Conservation (phyloP, 768 basidiomycete genomes). For the Kwoniella sp. region DNA sequence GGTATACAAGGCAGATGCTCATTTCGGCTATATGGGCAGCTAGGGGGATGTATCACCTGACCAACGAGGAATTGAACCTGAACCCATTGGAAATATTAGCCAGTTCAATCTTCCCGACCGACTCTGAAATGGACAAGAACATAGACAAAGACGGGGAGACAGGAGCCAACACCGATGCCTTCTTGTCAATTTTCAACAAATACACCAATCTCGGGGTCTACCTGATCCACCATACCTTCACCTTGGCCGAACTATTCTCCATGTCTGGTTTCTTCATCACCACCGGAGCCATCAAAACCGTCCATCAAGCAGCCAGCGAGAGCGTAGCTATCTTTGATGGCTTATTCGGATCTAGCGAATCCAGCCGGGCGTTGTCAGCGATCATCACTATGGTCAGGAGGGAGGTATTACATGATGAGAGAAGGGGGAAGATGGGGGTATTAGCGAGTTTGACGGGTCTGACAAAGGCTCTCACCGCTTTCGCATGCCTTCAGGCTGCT, state of each 20-base stretch:
- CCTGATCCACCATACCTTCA: constrained; percentile 56
- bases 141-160: neutral
- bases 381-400: constrained; percentile 56
- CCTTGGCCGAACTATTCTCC: constrained; percentile 57
- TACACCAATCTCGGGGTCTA: constrained; percentile 57
- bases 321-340: constrained; percentile 45
- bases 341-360: constrained; percentile 57
- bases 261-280: constrained; percentile 58
- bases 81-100: neutral
- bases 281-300: constrained; percentile 44
- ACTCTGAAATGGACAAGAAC: neutral
- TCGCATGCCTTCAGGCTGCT: constrained; percentile 55
- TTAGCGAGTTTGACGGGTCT: constrained; percentile 49
- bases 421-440: constrained; percentile 42
- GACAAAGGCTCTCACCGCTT: constrained; percentile 57
- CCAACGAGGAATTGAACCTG: constrained; percentile 28
- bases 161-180: constrained; percentile 33
- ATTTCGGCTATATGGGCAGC: constrained; percentile 55
- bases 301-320: constrained; percentile 49
- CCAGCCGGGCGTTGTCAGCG: constrained; percentile 53
- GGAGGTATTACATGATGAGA: constrained; percentile 53
- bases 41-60: constrained; percentile 51
- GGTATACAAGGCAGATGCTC: constrained; percentile 50
- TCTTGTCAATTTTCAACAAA: constrained; percentile 55
- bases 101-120: neutral